Evolutionary conservation across 2,329 filamentous ascomycete genomes (phyloP), one percentile per base, ranked within the genome.

Genomic region (Thelonectria blattea): DNA sequence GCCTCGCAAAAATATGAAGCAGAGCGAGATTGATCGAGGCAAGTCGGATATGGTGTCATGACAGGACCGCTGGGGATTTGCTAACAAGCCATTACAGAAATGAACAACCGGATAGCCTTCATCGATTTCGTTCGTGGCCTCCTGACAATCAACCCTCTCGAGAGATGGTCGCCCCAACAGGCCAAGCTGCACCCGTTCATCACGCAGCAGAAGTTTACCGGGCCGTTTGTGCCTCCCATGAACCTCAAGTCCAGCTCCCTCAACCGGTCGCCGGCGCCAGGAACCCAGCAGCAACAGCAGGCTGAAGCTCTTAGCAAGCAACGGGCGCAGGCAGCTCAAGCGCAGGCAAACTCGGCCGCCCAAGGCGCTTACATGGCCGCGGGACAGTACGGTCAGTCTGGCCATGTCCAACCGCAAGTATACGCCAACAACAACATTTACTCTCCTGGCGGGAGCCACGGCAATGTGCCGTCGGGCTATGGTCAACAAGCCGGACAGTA

Each of bases 1-100:
- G 94, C 95, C 95, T 49, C 86, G 95, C 72, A 99, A 99, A 81
- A 97, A 97, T 73, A 99, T 99, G 95, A 99, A 99, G 81, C 93
- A 91, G 75, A 91, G 88, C 68, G 95, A 99, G 78, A 90, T 99
- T 66, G 95, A 99, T 71, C 83, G 95, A 91, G 95, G 95, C 97
- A 82, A 41, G 70, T 17, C 17, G n/a, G 11, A 20, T 42, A 10
- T 37, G 2, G 17, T 11, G 32, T 10, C 3, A 32, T 17, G 9
- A n/a, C 12, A 30, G 17, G 15, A 11, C 24, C 5, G 8, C 17
- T 2, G 11, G 39, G 27, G n/a, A 12, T 41, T 22, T 30, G 65
- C 70, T 56, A 64, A 63, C 70, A 54, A 64, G 61, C 14, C 73
- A 58, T 72, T 60, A 17, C 73, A 99, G 95, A 99, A 88, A 96